phyloP scores from a whole-genome alignment of 257 asterid species.

The Nicotiana sylvestris region DNA sequence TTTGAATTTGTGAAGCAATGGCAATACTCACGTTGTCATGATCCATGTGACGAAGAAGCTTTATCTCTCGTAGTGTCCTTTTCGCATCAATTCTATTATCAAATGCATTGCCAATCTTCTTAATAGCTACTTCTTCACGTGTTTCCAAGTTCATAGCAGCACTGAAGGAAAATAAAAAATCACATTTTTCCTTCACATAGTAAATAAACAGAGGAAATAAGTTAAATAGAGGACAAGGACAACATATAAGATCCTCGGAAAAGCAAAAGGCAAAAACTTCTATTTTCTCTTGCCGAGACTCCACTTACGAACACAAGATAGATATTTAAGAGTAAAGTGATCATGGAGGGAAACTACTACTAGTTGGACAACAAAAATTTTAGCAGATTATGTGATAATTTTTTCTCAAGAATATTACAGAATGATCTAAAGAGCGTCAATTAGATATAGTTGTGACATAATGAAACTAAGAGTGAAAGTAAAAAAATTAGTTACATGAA shows the following conservation, averaged over 20 bases:
- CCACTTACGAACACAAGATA: not conserved
- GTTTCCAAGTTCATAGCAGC: constrained; percentile 95
- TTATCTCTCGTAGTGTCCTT: constrained; percentile 89
- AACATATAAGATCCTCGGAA: not conserved
- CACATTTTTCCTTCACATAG: constrained; percentile 20
- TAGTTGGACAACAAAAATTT: no score
- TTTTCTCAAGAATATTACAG: no score
- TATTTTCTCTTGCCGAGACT: not conserved
- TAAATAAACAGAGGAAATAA: constrained; percentile 8
- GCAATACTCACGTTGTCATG: constrained; percentile 69
- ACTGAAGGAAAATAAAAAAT: constrained; percentile 34
- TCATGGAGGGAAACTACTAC: no score
- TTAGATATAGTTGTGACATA: not conserved
- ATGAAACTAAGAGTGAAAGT: not conserved
- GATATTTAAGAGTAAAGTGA: not conserved
- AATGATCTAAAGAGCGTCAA: no score
- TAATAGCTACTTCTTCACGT: constrained; percentile 92
- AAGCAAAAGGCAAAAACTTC: not conserved
- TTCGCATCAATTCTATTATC: constrained; percentile 93
- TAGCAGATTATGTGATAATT: no score
- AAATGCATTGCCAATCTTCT: constrained; percentile 98
- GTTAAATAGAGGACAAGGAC: not conserved
- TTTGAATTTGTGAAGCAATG: not conserved
- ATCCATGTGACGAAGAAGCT: constrained; percentile 90
- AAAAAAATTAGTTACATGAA: not conserved